Base-by-base conservation (phyloP, 306 rosid genomes). In the Astragalus membranaceus region DNA sequence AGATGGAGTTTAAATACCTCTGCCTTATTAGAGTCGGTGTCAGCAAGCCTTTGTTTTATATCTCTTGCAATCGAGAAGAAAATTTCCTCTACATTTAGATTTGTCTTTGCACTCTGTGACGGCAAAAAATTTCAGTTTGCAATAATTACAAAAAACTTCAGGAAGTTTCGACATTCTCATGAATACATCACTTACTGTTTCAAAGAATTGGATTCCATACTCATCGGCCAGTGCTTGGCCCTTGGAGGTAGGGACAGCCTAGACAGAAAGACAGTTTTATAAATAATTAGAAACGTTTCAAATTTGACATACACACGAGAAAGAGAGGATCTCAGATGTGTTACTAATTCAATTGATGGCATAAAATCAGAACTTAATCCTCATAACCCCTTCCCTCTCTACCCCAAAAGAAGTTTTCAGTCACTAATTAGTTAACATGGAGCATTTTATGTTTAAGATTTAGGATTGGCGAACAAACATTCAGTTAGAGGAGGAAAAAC, bases 151-250 rank as follows among this genome's bases (percentile, higher is more conserved):
- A 54, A 8, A 55, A 30, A 26, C 2, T 35, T 58, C 55, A 55
- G 58, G 66, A 50, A 78, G 55, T 53, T 64, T 51, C 63, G 17
- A 54, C 55, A 53, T 51, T 78, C 37, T 49, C 26, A 62, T 33
- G 44, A n/a, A 50, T 56, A 47, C 46, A 61, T 30, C 57, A 87
- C 98, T 90, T 83, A 88, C 97, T 47, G 98, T 94, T 83, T 90
- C 98, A 42, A 94, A 94, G 83, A 94, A 94, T 68, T 87, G 83
- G 85, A 94, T 94, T 51, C 98, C 98, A 59, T 94, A 90, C 71
- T 94, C 97, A 29, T 88, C 94, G 8, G 97, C 98, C 63, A 94
- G 95, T 74, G 95, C 98, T 81, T 94, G 98, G 51, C 96, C 98
- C 80, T 88, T 94, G 71, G 97, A 77, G 23, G 94, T 90, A 55